Evolutionary conservation across 2,329 filamentous ascomycete genomes (phyloP), one percentile per base, ranked within the genome.

Genomic region (Alternaria sp.): DNA sequence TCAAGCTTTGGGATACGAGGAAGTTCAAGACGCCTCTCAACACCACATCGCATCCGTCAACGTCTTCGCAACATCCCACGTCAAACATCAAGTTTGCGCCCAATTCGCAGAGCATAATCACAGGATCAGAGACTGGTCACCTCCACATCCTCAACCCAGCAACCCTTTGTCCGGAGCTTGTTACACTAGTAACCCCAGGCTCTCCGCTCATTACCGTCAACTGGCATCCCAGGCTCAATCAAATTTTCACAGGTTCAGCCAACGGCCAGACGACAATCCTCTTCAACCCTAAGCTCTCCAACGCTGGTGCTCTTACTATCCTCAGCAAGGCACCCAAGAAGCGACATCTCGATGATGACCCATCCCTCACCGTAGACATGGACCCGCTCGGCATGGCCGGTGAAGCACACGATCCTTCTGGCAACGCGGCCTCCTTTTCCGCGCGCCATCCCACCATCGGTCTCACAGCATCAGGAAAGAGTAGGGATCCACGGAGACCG

Each of bases 1-100:
- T 99, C 78, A 98, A 98, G 80, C 84, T 97, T 2, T 99, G 95
- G 95, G 95, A 99, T 75, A 96, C 90, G 3, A 88, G 95, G 58
- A 98, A 97, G 73, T 96, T 99, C 83, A 98, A 95, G 75, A 84
- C 90, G 56, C 92, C 95, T 4, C 85, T 99, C 13, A 91, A 92
- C 46, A 91, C 88, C 1, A 87, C 92, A 14, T 81, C 88, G 5
- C 93, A 97, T 77, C 79, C 86, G 1, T 96, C 94, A 1, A 96
- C 91, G 13, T 94, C 92, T 1, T 88, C 89, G 57, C 88, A 93
- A 70, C 96, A 91, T 74, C 86, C 91, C 0, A 93, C 91, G 59
- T 90, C 88, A 52, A 96, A 93, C 73, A 97, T 99, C 73, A 86
- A 86, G 62, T 99, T 98, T 80, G 91, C 92, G 29, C 93, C 94